These are phyloP conservation scores for Tieghemiomyces parasiticus DNA, from an alignment of 192 early-diverging fungal species.

Conservation along the genomic window DNA sequence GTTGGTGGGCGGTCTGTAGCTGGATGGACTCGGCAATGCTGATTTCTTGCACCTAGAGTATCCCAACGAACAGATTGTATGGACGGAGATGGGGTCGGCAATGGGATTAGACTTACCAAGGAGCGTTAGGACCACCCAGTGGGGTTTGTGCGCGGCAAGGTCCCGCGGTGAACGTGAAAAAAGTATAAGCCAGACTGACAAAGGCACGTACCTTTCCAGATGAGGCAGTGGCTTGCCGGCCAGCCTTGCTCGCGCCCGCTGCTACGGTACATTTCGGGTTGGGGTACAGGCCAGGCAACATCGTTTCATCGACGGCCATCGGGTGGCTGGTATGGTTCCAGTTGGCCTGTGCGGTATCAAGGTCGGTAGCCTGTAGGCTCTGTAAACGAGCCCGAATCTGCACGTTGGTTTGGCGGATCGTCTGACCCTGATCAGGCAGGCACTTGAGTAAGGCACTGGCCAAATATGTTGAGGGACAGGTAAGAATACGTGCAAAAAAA, in stretches of 20 bases:
- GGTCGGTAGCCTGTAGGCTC: background rate
- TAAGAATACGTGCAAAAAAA: background rate
- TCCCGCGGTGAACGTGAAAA: too few relatives aligned
- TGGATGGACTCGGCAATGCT: background rate
- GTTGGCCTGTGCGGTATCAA: background rate
- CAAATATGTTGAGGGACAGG: background rate
- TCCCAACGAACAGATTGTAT: too few relatives aligned
- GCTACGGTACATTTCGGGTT: background rate
- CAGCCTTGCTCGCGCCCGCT: background rate
- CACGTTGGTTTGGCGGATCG: background rate
- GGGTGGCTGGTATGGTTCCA: background rate
- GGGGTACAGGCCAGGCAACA: background rate
- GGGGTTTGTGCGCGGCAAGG: too few relatives aligned
- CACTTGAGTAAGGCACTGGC: background rate
- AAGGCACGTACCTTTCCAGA: too few relatives aligned
- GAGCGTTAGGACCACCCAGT: too few relatives aligned
- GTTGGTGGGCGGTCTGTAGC: background rate
- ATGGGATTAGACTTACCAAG: too few relatives aligned
- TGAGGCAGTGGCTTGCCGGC: background rate
- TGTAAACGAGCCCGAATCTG: background rate
- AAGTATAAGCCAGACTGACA: too few relatives aligned
- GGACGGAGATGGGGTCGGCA: too few relatives aligned
- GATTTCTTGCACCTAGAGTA: background rate
- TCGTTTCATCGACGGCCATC: background rate
- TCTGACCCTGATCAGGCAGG: background rate